Base-by-base conservation (phyloP, 2,329 filamentous ascomycete species). In the Phialemoniopsis sp. region DNA sequence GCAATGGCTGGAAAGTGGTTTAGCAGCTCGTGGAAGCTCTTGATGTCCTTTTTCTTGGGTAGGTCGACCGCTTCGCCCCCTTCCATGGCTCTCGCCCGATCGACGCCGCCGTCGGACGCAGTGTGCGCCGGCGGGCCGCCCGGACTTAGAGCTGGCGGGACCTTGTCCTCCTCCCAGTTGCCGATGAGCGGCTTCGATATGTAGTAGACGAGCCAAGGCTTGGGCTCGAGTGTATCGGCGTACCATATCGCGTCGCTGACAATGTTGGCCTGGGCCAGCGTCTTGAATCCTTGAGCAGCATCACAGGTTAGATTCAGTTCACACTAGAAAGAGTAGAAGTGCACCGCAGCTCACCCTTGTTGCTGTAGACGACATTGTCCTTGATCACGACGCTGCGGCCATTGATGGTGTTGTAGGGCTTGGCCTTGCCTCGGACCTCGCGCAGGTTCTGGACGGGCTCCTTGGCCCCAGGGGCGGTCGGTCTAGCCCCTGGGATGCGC, bases 151-250 rank as follows among this genome's bases (percentile, higher is more conserved):
- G 89, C 89, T 3, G 85, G 82, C 5, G 76, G 63, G 36, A 91
- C 82, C 47, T 80, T 83, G 37, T 80, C 73, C 37, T 89, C 78
- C 54, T 95, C 89, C 71, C 85, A 90, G 1, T 78, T 76, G 17
- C 93, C 93, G 15, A 96, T 78, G 37, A 98, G 68, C 3, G 93
- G 93, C 37, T 80, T 83, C 18, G 91, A 93, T 46, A 98, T 95
- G 63, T 90, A 96, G 73, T 97, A 97, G 44, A 98, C 76, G 32
- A 98, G 80, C 89, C 93, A 98, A 74, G 90, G 88, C 51, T 89
- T 85, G 13, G 88, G 84, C 52, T 97, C 91, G 52, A 87, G 78
- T n/a, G 80, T 82, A 54, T 96, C 88, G 36, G 89, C 84, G 55
- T 94, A 95, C 76, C 89, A 97, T 30, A 95, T 77, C 29, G 78